Conservation (phyloP, 192 early-diverging fungal genomes). For the Fimicolochytrium jonesii region DNA sequence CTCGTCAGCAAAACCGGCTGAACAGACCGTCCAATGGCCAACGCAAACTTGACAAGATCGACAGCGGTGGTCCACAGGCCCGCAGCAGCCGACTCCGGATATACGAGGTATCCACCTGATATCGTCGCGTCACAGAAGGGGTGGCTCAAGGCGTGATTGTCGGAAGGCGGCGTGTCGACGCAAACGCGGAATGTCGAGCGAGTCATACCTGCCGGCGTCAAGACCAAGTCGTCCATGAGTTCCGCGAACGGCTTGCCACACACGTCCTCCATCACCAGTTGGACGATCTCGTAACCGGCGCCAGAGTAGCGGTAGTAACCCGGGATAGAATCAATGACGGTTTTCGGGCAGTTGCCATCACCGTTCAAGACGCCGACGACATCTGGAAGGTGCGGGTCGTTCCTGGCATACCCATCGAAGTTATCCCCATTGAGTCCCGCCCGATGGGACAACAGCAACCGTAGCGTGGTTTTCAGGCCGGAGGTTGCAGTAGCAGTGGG, state of each 20-base stretch:
- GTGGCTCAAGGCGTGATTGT: constrained; percentile 23
- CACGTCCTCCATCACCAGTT: constrained; percentile 29
- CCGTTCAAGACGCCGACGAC: constrained; percentile 15
- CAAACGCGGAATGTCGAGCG: constrained; percentile 17
- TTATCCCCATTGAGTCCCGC: constrained; percentile 25
- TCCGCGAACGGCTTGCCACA: constrained; percentile 24
- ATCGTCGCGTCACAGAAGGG: constrained; percentile 4
- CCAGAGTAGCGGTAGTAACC: constrained; percentile 26
- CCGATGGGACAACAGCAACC: constrained; percentile 27
- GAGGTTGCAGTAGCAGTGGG: neutral
- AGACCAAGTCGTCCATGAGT: constrained; percentile 15
- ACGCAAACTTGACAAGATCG: constrained; percentile 13
- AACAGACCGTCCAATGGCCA: neutral
- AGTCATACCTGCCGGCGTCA: constrained; percentile 22
- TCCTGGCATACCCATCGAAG: constrained; percentile 28
- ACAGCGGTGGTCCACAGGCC: constrained; percentile 35
- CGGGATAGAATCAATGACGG: constrained; percentile 12
- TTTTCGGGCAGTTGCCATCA: constrained; percentile 17
- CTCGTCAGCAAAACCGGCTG: neutral
- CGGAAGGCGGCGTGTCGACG: neutral
- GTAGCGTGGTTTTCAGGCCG: constrained; percentile 14
- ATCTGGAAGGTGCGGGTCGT: constrained; percentile 10
- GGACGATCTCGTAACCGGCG: constrained; percentile 26
- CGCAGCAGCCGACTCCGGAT: constrained; percentile 36
- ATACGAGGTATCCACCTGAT: constrained; percentile 24